Evolutionary conservation across 2,329 filamentous ascomycete species (phyloP), one percentile per base, ranked within the genome.

Genomic region (Tolypocladium paradoxum): DNA sequence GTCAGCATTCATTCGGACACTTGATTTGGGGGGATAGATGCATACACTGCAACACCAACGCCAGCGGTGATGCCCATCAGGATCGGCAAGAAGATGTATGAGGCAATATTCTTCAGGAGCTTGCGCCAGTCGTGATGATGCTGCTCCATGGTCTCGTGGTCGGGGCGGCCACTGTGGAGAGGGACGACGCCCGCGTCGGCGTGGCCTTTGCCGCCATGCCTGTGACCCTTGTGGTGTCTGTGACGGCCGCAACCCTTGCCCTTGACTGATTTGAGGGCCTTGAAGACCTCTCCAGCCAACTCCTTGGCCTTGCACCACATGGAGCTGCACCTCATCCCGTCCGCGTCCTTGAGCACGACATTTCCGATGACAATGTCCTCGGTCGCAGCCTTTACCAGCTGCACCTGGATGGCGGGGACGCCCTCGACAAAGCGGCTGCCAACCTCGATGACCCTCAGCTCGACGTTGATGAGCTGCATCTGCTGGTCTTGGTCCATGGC

Each of bases 1-100:
- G 70, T 36, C 53, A 48, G 33, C 9, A 38, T 35, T 6, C 14
- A 7, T 18, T 29, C 20, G 20, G 37, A 16, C 11, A 1, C 35
- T 29, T 34, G 34, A 16, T 18, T 29, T 5, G 33, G 24, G 16
- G n/a, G 9, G 24, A 40, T 31, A 29, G 46, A 36, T 35, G 73
- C 76, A 65, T 73, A 79, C 76, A 87, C 66, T 67, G 84, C 85
- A 57, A 85, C 82, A 33, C 76, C 75, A 52, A 88, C 77, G 62
- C 86, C 87, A 46, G 84, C 83, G 27, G 82, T 76, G 57, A 89
- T 76, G 54, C 87, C 87, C 57, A 88, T 76, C 51, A 86, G 70
- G 51, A 88, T 74, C 2, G 87, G 86, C 38, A 89, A 73, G 48
- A 89, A 66, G 46, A 90, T 76, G 56, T 84, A 81, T 37, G 81